Evolutionary conservation across 495 filamentous ascomycete genomes (phyloP).

Genomic region (Annulohypoxylon maeteangense): DNA sequence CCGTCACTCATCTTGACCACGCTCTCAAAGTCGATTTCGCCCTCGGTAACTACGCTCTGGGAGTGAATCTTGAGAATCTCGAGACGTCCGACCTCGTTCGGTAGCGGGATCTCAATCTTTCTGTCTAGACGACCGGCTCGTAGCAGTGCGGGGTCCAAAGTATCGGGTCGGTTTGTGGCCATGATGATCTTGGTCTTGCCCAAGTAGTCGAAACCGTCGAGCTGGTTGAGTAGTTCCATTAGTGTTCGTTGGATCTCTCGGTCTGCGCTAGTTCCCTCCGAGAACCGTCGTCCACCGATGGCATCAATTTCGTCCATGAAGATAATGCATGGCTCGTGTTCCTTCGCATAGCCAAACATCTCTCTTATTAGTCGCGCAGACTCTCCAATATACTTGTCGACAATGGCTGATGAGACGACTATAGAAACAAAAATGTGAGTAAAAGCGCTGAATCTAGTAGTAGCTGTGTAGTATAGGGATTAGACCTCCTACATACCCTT

Average conservation of each 20-base stretch:
- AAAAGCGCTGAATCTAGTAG: neutral
- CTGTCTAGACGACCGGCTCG: slow-evolving; percentile 94
- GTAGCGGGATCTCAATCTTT: slow-evolving; percentile 98
- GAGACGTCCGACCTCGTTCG: slow-evolving; percentile 97
- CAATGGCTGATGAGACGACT: slow-evolving; percentile 99
- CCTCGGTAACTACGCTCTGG: slow-evolving; percentile 83
- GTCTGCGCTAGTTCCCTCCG: slow-evolving; percentile 98
- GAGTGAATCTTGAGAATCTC: slow-evolving; percentile 99
- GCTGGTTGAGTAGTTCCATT: slow-evolving; percentile 98
- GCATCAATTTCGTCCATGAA: slow-evolving; percentile 99
- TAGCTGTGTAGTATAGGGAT: neutral
- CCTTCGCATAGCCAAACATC: slow-evolving; percentile 99
- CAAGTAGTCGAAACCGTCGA: slow-evolving; percentile 99
- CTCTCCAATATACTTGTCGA: slow-evolving; percentile 99
- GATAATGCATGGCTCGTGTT: slow-evolving; percentile 99
- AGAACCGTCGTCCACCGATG: slow-evolving; percentile 96
- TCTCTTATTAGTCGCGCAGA: slow-evolving; percentile 97
- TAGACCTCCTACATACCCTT: slow-evolving; percentile 78
- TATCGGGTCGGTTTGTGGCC: slow-evolving; percentile 99
- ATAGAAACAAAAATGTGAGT: slow-evolving; percentile 24
- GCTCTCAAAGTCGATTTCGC: slow-evolving; percentile 98
- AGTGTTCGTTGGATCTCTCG: slow-evolving; percentile 98
- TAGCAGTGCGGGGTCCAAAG: slow-evolving; percentile 92
- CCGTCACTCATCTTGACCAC: slow-evolving; percentile 99
- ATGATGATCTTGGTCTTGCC: slow-evolving; percentile 99